Base-by-base conservation (phyloP, 2,329 filamentous ascomycete species). In the Beauveria caledonica region DNA sequence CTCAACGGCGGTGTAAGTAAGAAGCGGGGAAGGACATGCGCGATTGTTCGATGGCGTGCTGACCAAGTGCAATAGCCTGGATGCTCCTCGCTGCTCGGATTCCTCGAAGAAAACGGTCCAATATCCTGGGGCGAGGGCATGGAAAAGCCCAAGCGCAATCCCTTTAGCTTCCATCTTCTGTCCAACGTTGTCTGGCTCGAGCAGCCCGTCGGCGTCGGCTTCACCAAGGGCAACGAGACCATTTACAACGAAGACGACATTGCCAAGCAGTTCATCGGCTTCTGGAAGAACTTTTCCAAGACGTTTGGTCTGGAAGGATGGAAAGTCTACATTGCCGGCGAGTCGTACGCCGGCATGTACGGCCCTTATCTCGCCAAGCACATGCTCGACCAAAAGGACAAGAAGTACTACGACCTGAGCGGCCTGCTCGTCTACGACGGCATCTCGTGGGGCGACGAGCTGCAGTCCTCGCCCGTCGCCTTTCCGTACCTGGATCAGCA, bases 131-230 rank as follows among this genome's bases (percentile, higher is more conserved):
- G 87, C 68, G 78, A 83, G 13, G 90, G 90, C 39, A 92, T 87
- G 1, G 81, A 78, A 60, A 77, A 78, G 19, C 88, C 88, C 0
- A 77, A 85, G 0, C 74, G 77, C 49, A 92, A 92, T 68, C 79
- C 82, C 0, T 92, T 86, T 75, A 81, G 82, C n/a, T 92, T 88
- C 88, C 83, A 83, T 62, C 87, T 87, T 55, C 73, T 93, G 40
- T 89, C 88, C 58, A 91, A 92, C 71, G 82, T 92, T 67, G 76
- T 94, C 51, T 94, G 86, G 83, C 79, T 89, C 9, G 88, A 90
- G 66, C 86, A 89, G 68, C 86, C 84, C 5, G 74, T 84, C 11
- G 79, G 80, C 33, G 88, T 87, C 0, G 89, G 89, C 15, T 92
- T 89, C 70, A 82, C 85, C 0, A 80, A 83, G 39, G 88, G 88